phyloP scores from a whole-genome alignment of 2,329 filamentous ascomycete genomes.

The Didymella pinodella region DNA sequence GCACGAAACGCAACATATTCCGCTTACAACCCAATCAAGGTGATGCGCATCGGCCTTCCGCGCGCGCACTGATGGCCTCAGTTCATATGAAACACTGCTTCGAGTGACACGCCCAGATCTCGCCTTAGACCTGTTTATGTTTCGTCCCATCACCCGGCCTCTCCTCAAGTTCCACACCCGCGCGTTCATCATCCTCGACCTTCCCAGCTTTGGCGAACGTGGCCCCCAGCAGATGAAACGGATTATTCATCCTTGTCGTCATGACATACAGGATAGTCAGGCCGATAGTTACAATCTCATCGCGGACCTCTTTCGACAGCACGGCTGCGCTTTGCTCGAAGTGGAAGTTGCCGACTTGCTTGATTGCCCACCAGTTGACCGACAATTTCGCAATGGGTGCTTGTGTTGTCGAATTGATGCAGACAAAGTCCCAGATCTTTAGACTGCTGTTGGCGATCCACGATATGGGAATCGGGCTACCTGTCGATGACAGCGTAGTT shows the following conservation, averaged over 20 bases:
- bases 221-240: constrained; percentile 27
- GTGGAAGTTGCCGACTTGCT: constrained; percentile 30
- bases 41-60: no score
- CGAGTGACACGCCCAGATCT: background rate
- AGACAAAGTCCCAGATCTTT: constrained; percentile 34
- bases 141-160: constrained; percentile 10
- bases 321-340: constrained; percentile 23
- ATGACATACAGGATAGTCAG: constrained; percentile 33
- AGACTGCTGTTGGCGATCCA: constrained; percentile 28
- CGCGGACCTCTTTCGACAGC: constrained; percentile 21
- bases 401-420: constrained; percentile 27
- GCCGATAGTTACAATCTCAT: constrained; percentile 31
- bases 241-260: constrained; percentile 30
- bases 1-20: no score
- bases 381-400: constrained; percentile 30
- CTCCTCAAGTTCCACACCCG: constrained; percentile 3
- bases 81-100: no score
- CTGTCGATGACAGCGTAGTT: constrained; percentile 12
- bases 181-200: constrained; percentile 14
- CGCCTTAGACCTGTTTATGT: constrained; percentile 12
- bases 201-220: constrained; percentile 29
- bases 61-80: no score
- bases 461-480: constrained; percentile 16
- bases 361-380: constrained; percentile 30
- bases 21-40: no score